Evolutionary conservation across 495 filamentous ascomycete species (phyloP), one percentile per base, ranked within the genome.

Genomic region (Mytilinidion resinicola): DNA sequence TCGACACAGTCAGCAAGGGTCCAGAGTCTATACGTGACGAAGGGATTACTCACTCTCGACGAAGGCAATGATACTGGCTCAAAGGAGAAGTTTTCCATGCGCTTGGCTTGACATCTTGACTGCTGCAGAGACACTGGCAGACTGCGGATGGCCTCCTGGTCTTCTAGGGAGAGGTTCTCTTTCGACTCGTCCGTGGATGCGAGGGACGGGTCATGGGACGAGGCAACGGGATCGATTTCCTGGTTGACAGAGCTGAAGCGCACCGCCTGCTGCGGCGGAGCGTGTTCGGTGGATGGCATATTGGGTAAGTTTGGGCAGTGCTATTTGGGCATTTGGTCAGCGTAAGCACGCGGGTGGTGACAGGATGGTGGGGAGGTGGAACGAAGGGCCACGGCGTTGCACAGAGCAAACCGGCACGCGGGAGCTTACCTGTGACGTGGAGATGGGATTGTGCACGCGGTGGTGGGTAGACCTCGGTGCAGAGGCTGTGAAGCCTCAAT

Each of bases 61-160:
- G 83, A 76, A n/a, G 90, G 90, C 36, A 96, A 74, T 38, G 91
- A 96, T 42, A 95, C 80, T 21, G 91, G 85, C 63, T 95, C 91
- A 70, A 91, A 96, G 5, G 82, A 82, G 69, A 89, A 95, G 64
- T 90, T 87, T 60, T 84, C 86, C 73, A 91, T 82, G n/a, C 90
- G 83, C 30, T 82, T 80, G 65, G 88, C 84, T 70, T 96, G 91
- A 57, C 93, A 76, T 66, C 85, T 82, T 17, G 87, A 80, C 57
- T 82, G 81, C 60, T 88, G 85, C 48, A 95, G 71, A 46, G 79
- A 82, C 56, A 82, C 77, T n/a, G 88, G 83, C 39, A 96, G 72
- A 64, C 83, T 85, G 48, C 83, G 81, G 55, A 96, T 73, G 56
- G 89, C 80, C 38, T 88, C 83, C 60, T 82, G 69, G 34, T 78